A percentile compares a stretch with the other conserved stretches of the same genome.
These are phyloP conservation scores for Ceratocystis ficicola DNA, from an alignment of 2,329 filamentous ascomycete genomes.

Conservation along the genomic window DNA sequence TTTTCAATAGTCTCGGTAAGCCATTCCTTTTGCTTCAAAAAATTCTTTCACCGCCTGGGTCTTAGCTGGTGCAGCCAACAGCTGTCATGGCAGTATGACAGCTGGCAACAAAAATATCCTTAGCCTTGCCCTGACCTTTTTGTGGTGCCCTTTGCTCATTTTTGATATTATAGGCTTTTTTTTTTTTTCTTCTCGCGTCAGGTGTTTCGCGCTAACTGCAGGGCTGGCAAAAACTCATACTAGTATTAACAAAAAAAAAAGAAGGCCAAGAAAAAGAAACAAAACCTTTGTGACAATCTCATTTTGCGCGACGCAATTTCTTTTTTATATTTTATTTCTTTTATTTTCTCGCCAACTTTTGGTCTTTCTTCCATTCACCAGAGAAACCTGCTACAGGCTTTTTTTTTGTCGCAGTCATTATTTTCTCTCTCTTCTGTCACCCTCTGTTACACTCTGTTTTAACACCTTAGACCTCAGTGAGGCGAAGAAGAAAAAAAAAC, in stretches of 20 bases:
- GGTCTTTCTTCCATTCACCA: not conserved
- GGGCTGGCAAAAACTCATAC: not conserved
- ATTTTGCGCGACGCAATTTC: conserved; percentile 6
- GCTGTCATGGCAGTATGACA: not conserved
- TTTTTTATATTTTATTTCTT: not conserved
- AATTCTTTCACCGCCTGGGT: not conserved
- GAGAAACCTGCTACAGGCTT: not conserved
- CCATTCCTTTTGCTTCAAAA: not conserved
- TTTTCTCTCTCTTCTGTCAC: not conserved
- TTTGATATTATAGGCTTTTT: not conserved
- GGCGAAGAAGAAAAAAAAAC: conserved; percentile 1
- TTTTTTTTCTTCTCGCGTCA: conserved; percentile 9
- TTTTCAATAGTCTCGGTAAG: too few species aligned
- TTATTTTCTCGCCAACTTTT: not conserved
- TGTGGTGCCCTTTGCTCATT: not conserved
- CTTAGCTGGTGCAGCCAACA: too few species aligned
- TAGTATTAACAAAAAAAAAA: too few species aligned
- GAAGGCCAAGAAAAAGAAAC: not conserved
- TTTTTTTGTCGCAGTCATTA: not conserved
- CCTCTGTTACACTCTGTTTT: not conserved
- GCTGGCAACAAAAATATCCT: not conserved
- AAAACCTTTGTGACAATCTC: conserved; percentile 7
- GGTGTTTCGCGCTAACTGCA: not conserved
- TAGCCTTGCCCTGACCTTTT: not conserved
- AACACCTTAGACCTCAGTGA: not conserved